A percentile compares a stretch with the other conserved stretches of the same genome.
phyloP scores from a whole-genome alignment of 202 grass and related monocot species.

The Tripidium arundinaceum region DNA sequence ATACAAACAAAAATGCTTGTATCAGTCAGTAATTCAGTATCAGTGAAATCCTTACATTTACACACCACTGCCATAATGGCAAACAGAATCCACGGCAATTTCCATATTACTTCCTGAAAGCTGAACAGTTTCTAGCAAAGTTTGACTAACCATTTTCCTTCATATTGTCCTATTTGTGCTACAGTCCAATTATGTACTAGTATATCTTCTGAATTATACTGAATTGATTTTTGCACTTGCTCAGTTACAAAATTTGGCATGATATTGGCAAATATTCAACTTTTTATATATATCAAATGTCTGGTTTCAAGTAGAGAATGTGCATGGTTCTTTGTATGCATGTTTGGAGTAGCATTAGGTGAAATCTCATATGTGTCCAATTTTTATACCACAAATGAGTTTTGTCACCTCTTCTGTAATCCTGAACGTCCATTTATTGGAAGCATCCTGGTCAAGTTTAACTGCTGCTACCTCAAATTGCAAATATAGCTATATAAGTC shows the following conservation, averaged over 20 bases:
- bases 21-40: neutral
- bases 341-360: slow-evolving; percentile 16
- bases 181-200: neutral
- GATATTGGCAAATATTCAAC: neutral
- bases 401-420: neutral
- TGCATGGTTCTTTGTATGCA: neutral
- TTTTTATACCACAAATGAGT: neutral
- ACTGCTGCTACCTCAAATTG: too few relatives aligned
- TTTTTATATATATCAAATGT: neutral
- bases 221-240: neutral
- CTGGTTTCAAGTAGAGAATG: slow-evolving; percentile 17
- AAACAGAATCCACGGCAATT: neutral
- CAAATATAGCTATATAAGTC: too few relatives aligned
- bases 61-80: too few relatives aligned
- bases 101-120: slow-evolving; percentile 2
- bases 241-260: neutral
- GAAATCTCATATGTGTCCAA: slow-evolving; percentile 1
- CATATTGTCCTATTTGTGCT: neutral
- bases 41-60: neutral
- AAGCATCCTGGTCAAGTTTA: neutral
- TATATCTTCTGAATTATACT: neutral
- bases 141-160: neutral
- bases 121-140: neutral
- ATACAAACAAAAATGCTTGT: neutral
- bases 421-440: neutral